phyloP scores from a whole-genome alignment of 306 rosid genomes.

The Mimosa pudica region DNA sequence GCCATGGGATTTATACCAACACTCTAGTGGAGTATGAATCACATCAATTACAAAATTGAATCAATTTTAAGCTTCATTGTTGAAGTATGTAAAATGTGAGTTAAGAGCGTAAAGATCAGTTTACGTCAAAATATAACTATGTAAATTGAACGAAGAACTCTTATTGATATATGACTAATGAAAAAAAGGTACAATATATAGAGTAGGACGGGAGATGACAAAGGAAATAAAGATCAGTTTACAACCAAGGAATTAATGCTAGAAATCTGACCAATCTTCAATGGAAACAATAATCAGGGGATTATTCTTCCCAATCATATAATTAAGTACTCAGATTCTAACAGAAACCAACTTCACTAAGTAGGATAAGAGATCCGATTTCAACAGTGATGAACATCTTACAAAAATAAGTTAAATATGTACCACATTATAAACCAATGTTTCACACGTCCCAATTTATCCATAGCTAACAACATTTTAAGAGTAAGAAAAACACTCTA shows the following conservation, averaged over 20 bases:
- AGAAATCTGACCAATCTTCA: too few relatives aligned
- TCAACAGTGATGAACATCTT: conserved; percentile 16
- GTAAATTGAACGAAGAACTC: too few relatives aligned
- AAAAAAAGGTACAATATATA: too few relatives aligned
- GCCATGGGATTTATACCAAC: background rate
- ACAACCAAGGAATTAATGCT: too few relatives aligned
- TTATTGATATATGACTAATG: too few relatives aligned
- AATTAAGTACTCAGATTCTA: too few relatives aligned
- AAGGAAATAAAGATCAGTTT: too few relatives aligned
- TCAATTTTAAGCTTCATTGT: background rate
- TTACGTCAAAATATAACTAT: too few relatives aligned
- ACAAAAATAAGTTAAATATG: conserved; percentile 5
- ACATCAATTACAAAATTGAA: background rate
- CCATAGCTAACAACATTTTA: conserved; percentile 17
- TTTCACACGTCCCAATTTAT: conserved; percentile 27
- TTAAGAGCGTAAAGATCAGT: background rate
- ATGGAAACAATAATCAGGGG: too few relatives aligned
- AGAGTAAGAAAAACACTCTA: conserved; percentile 8
- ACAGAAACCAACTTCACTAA: too few relatives aligned
- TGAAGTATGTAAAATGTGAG: background rate
- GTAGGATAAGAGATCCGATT: background rate
- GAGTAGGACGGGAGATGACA: too few relatives aligned
- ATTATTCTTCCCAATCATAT: too few relatives aligned
- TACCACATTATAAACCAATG: background rate
- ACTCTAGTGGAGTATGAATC: background rate